Evolutionary conservation across 2,329 filamentous ascomycete genomes (phyloP).

Genomic region (Fusarium sp.): DNA sequence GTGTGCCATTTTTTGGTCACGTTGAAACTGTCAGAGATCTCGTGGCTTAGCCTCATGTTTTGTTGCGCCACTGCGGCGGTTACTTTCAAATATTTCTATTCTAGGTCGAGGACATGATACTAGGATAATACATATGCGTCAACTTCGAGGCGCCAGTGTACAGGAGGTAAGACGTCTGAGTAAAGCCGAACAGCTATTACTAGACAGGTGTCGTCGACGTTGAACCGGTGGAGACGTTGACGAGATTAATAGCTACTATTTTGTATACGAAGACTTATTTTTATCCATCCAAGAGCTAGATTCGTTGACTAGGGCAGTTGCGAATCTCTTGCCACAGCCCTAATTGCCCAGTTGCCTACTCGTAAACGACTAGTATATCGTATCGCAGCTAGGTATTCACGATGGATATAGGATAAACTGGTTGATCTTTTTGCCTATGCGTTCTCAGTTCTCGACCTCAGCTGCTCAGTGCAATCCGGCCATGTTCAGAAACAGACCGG

Average conservation of each 20-base stretch:
- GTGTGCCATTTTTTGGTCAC: slow-evolving; percentile 15
- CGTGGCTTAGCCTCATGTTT: slow-evolving; percentile 28
- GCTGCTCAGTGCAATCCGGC: background rate
- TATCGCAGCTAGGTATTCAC: slow-evolving; percentile 10
- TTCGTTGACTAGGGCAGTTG: background rate
- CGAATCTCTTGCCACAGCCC: slow-evolving; percentile 8
- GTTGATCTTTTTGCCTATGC: slow-evolving; percentile 7
- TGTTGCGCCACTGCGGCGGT: slow-evolving; percentile 33
- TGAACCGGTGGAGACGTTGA: slow-evolving; percentile 21
- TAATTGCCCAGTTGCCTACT: slow-evolving; percentile 1
- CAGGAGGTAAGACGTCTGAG: background rate
- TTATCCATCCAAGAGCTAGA: background rate
- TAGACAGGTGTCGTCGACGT: slow-evolving; percentile 11
- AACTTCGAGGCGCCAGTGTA: background rate
- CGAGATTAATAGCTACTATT: slow-evolving; percentile 22
- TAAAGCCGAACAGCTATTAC: slow-evolving; percentile 1
- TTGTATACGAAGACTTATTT: slow-evolving; percentile 26
- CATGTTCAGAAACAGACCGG: slow-evolving; percentile 32
- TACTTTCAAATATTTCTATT: slow-evolving; percentile 26
- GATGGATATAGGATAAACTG: slow-evolving; percentile 2
- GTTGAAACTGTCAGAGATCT: slow-evolving; percentile 25
- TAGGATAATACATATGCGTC: background rate
- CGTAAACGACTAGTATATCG: background rate
- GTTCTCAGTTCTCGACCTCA: slow-evolving; percentile 1
- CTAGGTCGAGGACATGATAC: slow-evolving; percentile 1